Percentiles rank a stretch among this genome's conserved stretches.
Conservation (phyloP, 805 yeast genomes). For the Hanseniaspora guilliermondii region DNA sequence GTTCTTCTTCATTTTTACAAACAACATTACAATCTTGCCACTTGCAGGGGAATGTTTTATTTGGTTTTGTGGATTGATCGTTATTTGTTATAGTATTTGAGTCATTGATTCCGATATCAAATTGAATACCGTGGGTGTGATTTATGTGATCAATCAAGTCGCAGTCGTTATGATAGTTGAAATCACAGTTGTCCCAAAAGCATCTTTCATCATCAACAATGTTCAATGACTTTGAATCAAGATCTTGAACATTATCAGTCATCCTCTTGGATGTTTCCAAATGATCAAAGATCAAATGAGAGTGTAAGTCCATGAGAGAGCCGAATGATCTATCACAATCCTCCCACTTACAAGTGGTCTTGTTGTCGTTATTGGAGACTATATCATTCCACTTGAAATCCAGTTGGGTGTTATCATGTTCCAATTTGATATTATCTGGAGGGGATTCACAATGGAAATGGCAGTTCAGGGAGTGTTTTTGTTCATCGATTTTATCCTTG, state of each 20-base stretch:
- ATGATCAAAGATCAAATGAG: constrained; percentile 43
- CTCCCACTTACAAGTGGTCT: constrained; percentile 52
- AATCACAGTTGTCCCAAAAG: constrained; percentile 68
- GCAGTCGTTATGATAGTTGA: constrained; percentile 39
- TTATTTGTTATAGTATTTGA: background rate
- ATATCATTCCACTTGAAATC: constrained; percentile 10
- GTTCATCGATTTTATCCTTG: background rate
- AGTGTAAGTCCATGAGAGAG: constrained; percentile 33
- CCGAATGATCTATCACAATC: constrained; percentile 39
- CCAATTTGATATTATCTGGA: constrained; percentile 24
- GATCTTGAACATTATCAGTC: background rate
- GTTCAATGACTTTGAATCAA: background rate
- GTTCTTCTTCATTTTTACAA: constrained; percentile 44
- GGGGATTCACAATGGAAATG: constrained; percentile 5
- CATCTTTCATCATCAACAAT: constrained; percentile 31
- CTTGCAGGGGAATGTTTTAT: constrained; percentile 16
- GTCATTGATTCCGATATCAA: constrained; percentile 18
- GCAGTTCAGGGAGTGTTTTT: background rate
- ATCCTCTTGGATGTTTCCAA: constrained; percentile 20
- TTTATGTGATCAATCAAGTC: constrained; percentile 50
- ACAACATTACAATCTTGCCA: constrained; percentile 36
- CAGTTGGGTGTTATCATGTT: constrained; percentile 27
- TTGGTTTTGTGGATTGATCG: background rate
- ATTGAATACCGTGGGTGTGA: constrained; percentile 32
- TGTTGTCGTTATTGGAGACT: constrained; percentile 13